Base-by-base conservation (phyloP, 164 flowering plant genomes). In the Paratinospora sagittata region DNA sequence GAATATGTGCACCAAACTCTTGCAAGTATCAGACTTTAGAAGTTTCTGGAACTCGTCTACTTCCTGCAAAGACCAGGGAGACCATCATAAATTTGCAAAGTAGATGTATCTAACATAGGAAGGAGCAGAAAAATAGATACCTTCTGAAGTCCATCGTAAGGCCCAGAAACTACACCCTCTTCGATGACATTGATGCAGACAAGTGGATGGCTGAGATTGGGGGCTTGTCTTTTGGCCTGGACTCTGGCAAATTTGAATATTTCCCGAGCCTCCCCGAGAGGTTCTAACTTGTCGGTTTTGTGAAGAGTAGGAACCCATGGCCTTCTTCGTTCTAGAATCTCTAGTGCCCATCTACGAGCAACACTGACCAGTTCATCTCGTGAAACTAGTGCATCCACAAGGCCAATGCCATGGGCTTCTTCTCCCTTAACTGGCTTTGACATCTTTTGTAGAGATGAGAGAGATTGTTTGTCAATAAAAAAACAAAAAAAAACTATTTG, bases 331-430 rank as follows among this genome's bases (percentile, higher is more conserved):
- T 84, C 90, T 66, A 79, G 52, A 65, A 95, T 90, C 74, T 89
- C 97, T 33, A 95, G 76, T 55, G 96, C 98, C 97, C 96, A 90
- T 7, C 58, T 76, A 27, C 96, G 85, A 63, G 97, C 98, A 24
- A 84, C 77, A 26, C 57, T 74, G 39, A 95, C 75, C 73, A 92
- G 75, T 73, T 86, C 84, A 78, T 83, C 80, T 45, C 86, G 73
- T 61, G 96, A 71, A 57, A 79, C 96, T 45, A 95, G 37, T 55
- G 86, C 94, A 88, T 92, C 98, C 60, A 92, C 96, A 64, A 95
- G 92, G 37, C 96, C 92, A 74, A 85, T 72, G 62, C 65, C 74
- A 74, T 77, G 83, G 66, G 94, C 98, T 75, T 95, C 98, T 21
- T 84, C 78, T 49, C 88, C 97, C 81, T 83, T 89, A 39, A 92